A percentile compares a stretch with the other conserved stretches of the same genome.
Evolutionary conservation across 2,329 filamentous ascomycete genomes (phyloP).

Genomic region (Fusarium zealandicum): DNA sequence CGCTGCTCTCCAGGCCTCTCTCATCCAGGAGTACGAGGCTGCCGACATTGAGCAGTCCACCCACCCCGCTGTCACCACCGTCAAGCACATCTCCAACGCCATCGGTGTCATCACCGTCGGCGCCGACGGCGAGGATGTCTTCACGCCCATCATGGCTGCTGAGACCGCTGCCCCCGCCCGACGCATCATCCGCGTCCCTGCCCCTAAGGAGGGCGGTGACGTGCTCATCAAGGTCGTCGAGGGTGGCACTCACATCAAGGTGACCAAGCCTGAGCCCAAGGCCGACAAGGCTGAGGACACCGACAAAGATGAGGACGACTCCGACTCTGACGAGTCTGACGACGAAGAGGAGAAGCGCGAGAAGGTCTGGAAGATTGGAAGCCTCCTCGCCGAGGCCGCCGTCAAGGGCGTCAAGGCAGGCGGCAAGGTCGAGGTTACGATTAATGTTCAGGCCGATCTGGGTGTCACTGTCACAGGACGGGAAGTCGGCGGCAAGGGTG

Average conservation of each 20-base stretch:
- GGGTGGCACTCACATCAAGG: conserved; percentile 89
- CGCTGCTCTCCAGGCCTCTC: conserved; percentile 91
- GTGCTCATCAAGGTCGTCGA: conserved; percentile 89
- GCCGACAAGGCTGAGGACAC: conserved; percentile 74
- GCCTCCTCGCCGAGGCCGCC: conserved; percentile 82
- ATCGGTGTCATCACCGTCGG: conserved; percentile 81
- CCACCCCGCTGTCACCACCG: conserved; percentile 92
- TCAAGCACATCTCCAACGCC: conserved; percentile 86
- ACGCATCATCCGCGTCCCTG: conserved; percentile 79
- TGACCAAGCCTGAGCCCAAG: conserved; percentile 86
- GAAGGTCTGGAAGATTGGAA: conserved; percentile 90
- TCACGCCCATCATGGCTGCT: conserved; percentile 80
- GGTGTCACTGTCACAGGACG: conserved; percentile 80
- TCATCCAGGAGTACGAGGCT: conserved; percentile 93
- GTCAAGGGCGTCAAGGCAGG: conserved; percentile 86
- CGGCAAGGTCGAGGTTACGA: conserved; percentile 89
- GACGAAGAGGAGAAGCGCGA: conserved; percentile 87
- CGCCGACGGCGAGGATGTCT: conserved; percentile 68
- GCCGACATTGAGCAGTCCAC: conserved; percentile 96
- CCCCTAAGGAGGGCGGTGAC: conserved; percentile 82
- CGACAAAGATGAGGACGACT: conserved; percentile 70
- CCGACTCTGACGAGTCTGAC: conserved; percentile 64
- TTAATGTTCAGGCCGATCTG: conserved; percentile 85
- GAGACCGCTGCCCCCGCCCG: conserved; percentile 92
- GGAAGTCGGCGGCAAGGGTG: conserved; percentile 87